These are phyloP conservation scores for Eudorina sp. DNA, from an alignment of 139 green algal species.

Conservation along the genomic window DNA sequence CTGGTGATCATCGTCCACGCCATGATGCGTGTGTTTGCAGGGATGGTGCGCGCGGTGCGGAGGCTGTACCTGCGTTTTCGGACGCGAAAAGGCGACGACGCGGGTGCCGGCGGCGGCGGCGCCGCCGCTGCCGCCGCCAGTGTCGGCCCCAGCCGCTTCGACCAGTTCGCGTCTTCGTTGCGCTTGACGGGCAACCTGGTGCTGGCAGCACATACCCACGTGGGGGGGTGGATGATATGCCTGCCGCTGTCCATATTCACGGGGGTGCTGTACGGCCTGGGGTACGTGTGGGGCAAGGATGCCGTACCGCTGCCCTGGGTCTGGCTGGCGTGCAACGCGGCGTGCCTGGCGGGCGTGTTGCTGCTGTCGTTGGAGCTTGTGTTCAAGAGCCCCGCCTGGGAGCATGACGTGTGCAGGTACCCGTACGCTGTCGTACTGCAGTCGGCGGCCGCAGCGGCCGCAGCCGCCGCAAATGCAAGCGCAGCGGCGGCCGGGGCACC, in stretches of 20 bases:
- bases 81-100: too few species aligned
- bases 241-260: neutral
- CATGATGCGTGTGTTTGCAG: neutral
- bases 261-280: slow-evolving; percentile 15
- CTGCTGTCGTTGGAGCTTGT: slow-evolving; percentile 8
- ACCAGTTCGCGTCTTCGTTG: neutral
- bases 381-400: neutral
- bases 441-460: neutral
- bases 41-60: neutral
- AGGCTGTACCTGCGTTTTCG: neutral
- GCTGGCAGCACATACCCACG: slow-evolving; percentile 20
- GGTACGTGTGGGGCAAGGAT: neutral
- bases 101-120: neutral
- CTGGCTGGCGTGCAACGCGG: slow-evolving; percentile 15
- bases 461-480: neutral
- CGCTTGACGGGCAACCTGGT: neutral
- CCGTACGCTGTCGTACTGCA: neutral
- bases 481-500: neutral
- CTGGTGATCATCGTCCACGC: neutral
- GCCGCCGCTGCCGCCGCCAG: neutral
- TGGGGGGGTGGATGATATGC: slow-evolving; percentile 12
- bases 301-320: slow-evolving; percentile 24
- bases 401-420: slow-evolving; percentile 30
- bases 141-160: too few species aligned
- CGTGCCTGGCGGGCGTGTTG: slow-evolving; percentile 12